These are phyloP conservation scores for Xylaria scruposa DNA, from an alignment of 495 filamentous ascomycete species.

Conservation along the genomic window DNA sequence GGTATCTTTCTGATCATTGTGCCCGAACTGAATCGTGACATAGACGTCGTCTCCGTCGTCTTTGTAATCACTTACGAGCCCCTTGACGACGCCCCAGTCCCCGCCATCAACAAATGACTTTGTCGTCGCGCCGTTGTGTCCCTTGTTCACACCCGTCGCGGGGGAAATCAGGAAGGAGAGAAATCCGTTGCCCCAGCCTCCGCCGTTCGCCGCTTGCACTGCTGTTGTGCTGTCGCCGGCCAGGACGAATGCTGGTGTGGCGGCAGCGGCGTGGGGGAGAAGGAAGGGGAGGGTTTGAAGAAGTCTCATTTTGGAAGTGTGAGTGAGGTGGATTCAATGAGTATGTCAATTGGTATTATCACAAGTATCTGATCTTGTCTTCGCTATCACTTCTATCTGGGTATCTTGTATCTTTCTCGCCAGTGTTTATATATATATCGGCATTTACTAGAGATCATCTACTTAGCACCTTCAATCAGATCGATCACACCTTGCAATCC, in stretches of 20 bases:
- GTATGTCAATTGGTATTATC: not conserved
- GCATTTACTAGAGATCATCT: not conserved
- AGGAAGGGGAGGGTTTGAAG: not conserved
- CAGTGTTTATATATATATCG: not conserved
- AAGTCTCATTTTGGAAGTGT: not conserved
- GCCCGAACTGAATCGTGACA: constrained; percentile 63
- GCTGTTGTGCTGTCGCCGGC: constrained; percentile 62
- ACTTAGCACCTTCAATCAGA: not conserved
- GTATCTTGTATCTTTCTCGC: not conserved
- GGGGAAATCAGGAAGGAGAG: constrained; percentile 49
- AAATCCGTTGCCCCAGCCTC: constrained; percentile 62
- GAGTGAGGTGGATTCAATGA: not conserved
- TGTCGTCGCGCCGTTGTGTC: constrained; percentile 60
- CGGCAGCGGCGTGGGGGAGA: not conserved
- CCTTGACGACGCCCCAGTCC: constrained; percentile 53
- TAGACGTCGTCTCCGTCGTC: constrained; percentile 43
- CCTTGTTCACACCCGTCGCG: constrained; percentile 55
- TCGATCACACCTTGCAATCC: not conserved
- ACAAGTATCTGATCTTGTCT: not conserved
- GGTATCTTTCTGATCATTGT: constrained; percentile 60
- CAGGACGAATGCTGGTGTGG: constrained; percentile 52
- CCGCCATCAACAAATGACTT: constrained; percentile 54
- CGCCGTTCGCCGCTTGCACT: constrained; percentile 39
- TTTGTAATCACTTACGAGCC: constrained; percentile 35
- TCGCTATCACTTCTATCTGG: not conserved